Percentiles rank a stretch among this genome's conserved stretches.
Conservation (phyloP, 2,329 filamentous ascomycete species). For the Atkinsonella hypoxylon region DNA sequence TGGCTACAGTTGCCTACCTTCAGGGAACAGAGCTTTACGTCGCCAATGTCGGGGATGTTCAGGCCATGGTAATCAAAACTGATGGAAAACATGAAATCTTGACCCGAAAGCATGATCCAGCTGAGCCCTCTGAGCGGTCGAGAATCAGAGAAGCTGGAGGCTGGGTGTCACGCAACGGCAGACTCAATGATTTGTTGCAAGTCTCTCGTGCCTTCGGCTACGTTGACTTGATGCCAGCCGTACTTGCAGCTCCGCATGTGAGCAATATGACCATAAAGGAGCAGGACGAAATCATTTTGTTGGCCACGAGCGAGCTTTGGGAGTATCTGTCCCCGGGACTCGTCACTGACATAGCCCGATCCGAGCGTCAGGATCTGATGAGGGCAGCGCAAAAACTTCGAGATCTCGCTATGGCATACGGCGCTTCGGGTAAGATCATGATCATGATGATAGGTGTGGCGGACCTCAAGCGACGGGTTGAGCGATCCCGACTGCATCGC, state of each 20-base stretch:
- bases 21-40: slow-evolving; percentile 84
- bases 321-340: slow-evolving; percentile 84
- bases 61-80: slow-evolving; percentile 88
- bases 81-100: slow-evolving; percentile 75
- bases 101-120: slow-evolving; percentile 87
- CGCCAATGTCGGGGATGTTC: slow-evolving; percentile 89
- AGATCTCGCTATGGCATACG: slow-evolving; percentile 91
- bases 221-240: slow-evolving; percentile 79
- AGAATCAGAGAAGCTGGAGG: slow-evolving; percentile 90
- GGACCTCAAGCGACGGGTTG: slow-evolving; percentile 72
- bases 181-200: slow-evolving; percentile 80
- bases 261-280: slow-evolving; percentile 68
- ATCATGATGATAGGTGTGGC: slow-evolving; percentile 95
- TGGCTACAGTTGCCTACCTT: slow-evolving; percentile 84
- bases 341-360: slow-evolving; percentile 80
- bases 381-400: slow-evolving; percentile 86
- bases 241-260: slow-evolving; percentile 83
- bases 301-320: slow-evolving; percentile 91
- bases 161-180: slow-evolving; percentile 89
- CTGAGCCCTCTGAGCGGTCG: slow-evolving; percentile 69
- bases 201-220: slow-evolving; percentile 95
- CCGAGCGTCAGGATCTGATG: slow-evolving; percentile 85
- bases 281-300: slow-evolving; percentile 83
- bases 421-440: slow-evolving; percentile 91
- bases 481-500: slow-evolving; percentile 59